Evolutionary conservation across 2,329 filamentous ascomycete species (phyloP).

Genomic region (Neofusicoccum parvum): DNA sequence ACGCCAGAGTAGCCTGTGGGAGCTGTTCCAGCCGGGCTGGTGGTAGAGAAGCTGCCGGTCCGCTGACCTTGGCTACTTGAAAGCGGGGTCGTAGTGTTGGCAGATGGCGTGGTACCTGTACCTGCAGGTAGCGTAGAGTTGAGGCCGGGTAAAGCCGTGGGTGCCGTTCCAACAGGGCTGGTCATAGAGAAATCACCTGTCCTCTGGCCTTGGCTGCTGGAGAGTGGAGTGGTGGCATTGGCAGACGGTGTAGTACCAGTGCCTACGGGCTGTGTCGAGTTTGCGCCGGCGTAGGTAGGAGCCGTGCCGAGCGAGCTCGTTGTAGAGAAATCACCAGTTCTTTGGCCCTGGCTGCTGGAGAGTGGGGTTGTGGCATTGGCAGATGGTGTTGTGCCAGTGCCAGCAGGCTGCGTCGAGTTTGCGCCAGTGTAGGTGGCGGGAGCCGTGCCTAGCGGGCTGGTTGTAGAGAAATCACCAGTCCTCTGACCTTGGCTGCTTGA

Average conservation of each 20-base stretch:
- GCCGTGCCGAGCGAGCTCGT: not conserved
- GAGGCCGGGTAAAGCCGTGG: not conserved
- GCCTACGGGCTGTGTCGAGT: too few species aligned
- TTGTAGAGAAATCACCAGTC: constrained; percentile 7
- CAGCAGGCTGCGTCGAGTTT: too few species aligned
- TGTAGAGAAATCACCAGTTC: constrained; percentile 10
- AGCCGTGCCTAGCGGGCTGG: not conserved
- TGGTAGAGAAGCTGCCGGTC: not conserved
- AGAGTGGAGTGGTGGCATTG: not conserved
- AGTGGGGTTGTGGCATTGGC: not conserved
- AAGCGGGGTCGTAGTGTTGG: not conserved
- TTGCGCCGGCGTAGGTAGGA: too few species aligned
- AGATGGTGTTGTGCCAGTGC: too few species aligned
- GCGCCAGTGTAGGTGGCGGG: too few species aligned
- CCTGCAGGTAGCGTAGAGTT: constrained; percentile 15
- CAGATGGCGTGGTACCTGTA: not conserved
- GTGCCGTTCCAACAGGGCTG: not conserved
- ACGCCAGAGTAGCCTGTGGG: not conserved
- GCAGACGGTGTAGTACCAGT: too few species aligned
- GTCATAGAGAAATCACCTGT: not conserved
- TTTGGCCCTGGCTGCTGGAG: not conserved
- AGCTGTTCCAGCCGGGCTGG: not conserved
- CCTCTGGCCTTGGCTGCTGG: not conserved
- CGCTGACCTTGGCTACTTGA: not conserved
- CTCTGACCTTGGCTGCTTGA: not conserved